phyloP scores from a whole-genome alignment of 2,329 filamentous ascomycete species.

The Aspergillus hortae region DNA sequence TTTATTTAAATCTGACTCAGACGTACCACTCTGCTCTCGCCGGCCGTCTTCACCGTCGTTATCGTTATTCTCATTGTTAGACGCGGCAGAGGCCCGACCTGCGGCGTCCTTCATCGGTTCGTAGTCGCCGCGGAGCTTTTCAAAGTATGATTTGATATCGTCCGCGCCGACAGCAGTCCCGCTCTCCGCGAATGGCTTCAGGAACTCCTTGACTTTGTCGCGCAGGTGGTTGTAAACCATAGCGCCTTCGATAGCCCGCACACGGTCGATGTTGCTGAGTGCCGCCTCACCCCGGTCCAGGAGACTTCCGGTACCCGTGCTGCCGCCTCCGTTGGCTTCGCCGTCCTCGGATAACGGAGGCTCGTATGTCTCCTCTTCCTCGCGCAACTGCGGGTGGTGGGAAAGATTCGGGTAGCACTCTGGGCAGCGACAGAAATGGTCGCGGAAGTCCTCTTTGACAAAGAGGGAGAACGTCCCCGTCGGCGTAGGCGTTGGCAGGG shows the following conservation, averaged over 20 bases:
- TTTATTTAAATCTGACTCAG: neutral
- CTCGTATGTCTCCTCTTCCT: constrained; percentile 93
- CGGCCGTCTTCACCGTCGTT: constrained; percentile 32
- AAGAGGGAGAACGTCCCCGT: constrained; percentile 73
- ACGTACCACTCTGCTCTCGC: constrained; percentile 47
- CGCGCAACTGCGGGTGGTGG: constrained; percentile 74
- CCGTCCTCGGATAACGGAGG: constrained; percentile 73
- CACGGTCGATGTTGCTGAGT: constrained; percentile 85
- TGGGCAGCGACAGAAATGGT: constrained; percentile 75
- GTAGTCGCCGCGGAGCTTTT: constrained; percentile 85
- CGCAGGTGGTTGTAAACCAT: constrained; percentile 98
- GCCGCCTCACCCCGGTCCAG: constrained; percentile 91
- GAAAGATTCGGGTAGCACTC: constrained; percentile 73
- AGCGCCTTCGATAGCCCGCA: constrained; percentile 89
- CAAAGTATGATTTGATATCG: constrained; percentile 95
- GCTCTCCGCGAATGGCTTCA: constrained; percentile 89
- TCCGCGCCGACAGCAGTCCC: constrained; percentile 86
- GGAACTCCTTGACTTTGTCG: constrained; percentile 91
- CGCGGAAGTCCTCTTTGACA: constrained; percentile 72
- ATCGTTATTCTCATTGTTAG: constrained; percentile 28
- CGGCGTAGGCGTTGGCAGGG: constrained; percentile 54
- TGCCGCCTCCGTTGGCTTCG: constrained; percentile 48
- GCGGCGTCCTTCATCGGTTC: constrained; percentile 64
- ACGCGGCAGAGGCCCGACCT: constrained; percentile 46
- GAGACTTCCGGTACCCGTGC: constrained; percentile 70